Evolutionary conservation across 108 stramenopile species (phyloP).

Genomic region (Nannochloropsis gaditana): DNA sequence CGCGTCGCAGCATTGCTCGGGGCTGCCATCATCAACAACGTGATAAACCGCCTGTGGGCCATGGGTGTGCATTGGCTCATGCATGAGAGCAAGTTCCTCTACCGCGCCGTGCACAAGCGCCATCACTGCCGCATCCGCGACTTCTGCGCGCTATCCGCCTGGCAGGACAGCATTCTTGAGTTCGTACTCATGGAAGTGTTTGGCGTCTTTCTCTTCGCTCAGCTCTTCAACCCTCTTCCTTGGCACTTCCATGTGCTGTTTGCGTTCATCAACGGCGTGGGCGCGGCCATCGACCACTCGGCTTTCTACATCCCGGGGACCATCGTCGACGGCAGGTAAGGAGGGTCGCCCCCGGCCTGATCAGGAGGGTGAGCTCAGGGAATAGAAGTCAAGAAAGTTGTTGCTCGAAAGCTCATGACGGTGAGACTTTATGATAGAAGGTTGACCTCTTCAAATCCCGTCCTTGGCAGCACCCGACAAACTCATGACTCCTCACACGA

Average conservation of each 20-base stretch:
- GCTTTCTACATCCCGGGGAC: constrained; percentile 1
- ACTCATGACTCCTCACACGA: too few relatives aligned
- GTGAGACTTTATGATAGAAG: too few relatives aligned
- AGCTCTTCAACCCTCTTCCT: constrained; percentile 16
- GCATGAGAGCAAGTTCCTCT: constrained; percentile 7
- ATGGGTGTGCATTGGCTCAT: constrained; percentile 14
- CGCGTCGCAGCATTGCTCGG: not conserved
- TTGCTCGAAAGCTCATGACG: too few relatives aligned
- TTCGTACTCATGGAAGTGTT: constrained; percentile 10
- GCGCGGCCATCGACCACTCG: not conserved
- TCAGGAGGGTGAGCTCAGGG: too few relatives aligned
- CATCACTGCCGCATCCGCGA: constrained; percentile 17
- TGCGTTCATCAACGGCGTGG: not conserved
- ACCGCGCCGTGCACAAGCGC: constrained; percentile 12
- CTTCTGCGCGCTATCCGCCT: constrained; percentile 5
- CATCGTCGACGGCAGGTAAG: not conserved
- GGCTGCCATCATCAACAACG: not conserved
- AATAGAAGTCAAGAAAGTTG: too few relatives aligned
- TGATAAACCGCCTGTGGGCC: constrained; percentile 8
- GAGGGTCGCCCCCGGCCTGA: not conserved
- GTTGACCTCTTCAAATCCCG: too few relatives aligned
- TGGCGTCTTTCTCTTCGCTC: not conserved
- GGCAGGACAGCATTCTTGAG: not conserved
- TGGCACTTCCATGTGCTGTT: constrained; percentile 13
- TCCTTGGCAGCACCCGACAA: too few relatives aligned